Evolutionary conservation across 2,329 filamentous ascomycete genomes (phyloP).

Genomic region (Ceratocystis smalleyi): DNA sequence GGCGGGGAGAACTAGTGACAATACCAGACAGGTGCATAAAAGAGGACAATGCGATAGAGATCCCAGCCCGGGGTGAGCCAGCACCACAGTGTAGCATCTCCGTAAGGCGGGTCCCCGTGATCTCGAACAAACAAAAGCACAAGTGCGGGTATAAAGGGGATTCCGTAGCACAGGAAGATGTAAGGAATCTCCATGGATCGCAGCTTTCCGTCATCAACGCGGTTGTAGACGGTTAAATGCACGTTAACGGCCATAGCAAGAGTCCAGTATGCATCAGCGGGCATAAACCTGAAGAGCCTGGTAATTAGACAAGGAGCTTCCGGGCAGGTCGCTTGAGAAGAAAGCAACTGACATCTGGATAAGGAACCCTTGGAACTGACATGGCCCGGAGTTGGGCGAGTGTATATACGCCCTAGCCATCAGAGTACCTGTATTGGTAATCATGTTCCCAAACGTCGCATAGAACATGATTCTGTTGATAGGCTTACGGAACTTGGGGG

Average conservation of each 20-base stretch:
- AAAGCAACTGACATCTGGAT: constrained; percentile 56
- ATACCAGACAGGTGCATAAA: constrained; percentile 50
- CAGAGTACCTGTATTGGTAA: constrained; percentile 61
- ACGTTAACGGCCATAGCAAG: constrained; percentile 68
- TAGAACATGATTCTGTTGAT: constrained; percentile 77
- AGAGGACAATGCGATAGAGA: constrained; percentile 50
- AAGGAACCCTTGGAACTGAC: constrained; percentile 61
- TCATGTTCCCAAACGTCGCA: constrained; percentile 65
- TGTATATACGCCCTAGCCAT: constrained; percentile 49
- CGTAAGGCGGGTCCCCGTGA: constrained; percentile 43
- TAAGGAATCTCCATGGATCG: constrained; percentile 53
- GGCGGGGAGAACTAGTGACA: constrained; percentile 20
- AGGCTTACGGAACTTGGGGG: constrained; percentile 61
- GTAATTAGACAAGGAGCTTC: not conserved
- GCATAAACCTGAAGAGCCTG: constrained; percentile 45
- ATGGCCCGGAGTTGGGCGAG: constrained; percentile 34
- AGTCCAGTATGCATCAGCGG: constrained; percentile 56
- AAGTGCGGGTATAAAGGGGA: constrained; percentile 50
- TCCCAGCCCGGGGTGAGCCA: constrained; percentile 53
- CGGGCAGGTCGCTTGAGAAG: not conserved
- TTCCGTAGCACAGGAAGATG: constrained; percentile 48
- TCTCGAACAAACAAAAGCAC: constrained; percentile 43
- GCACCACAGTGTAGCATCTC: constrained; percentile 61
- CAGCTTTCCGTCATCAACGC: constrained; percentile 47
- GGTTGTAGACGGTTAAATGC: constrained; percentile 58